phyloP scores from a whole-genome alignment of 257 asterid species.

The Forsythia viridissima region DNA sequence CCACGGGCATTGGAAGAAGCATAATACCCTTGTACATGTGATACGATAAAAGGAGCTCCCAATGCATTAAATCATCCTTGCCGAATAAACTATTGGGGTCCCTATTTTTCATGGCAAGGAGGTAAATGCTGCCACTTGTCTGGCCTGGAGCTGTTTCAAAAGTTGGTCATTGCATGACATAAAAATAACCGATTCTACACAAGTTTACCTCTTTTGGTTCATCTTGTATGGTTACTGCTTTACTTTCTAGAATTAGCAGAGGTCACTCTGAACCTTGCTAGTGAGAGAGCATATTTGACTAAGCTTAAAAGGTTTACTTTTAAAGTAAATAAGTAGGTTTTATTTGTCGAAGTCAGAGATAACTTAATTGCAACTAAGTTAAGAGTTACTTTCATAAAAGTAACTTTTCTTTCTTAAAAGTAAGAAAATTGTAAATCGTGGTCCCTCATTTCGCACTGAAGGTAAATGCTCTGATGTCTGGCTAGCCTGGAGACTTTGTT shows the following conservation, averaged over 20 bases:
- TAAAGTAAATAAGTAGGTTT: too few species aligned
- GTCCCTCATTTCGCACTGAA: not conserved
- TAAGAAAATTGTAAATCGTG: not conserved
- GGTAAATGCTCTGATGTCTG: not conserved
- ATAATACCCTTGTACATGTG: constrained; percentile 14
- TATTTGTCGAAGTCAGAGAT: not conserved
- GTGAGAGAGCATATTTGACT: not conserved
- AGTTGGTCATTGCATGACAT: not conserved
- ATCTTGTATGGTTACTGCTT: not conserved
- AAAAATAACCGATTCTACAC: too few species aligned
- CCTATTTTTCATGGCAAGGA: constrained; percentile 14
- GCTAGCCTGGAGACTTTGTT: not conserved
- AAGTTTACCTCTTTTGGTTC: not conserved
- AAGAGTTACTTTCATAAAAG: not conserved
- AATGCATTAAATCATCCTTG: constrained; percentile 16
- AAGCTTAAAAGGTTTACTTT: not conserved
- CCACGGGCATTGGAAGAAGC: constrained; percentile 19
- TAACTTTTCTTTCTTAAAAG: not conserved
- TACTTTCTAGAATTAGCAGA: too few species aligned
- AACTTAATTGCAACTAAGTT: not conserved
- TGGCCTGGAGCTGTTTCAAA: not conserved
- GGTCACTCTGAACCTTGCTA: not conserved
- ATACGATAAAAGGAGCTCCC: constrained; percentile 12
- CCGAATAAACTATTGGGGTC: constrained; percentile 6
- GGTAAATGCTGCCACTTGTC: constrained; percentile 21